These are phyloP conservation scores for Ustilago lituana DNA, from an alignment of 1,284 basidiomycete genomes.

Conservation along the genomic window DNA sequence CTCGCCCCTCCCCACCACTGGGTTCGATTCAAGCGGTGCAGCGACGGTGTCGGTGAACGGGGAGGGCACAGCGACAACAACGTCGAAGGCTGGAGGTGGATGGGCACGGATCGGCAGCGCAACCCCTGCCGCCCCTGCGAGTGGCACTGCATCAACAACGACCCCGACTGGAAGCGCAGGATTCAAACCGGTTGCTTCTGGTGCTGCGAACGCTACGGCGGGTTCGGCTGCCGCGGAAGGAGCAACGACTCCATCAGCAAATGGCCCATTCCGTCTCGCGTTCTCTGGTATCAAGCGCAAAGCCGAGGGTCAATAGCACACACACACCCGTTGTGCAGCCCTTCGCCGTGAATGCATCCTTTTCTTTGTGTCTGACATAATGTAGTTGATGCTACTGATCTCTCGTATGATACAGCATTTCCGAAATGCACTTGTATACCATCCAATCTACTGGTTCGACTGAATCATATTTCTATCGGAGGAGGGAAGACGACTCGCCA, in stretches of 20 bases:
- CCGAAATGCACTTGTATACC: background rate
- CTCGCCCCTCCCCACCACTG: slow-evolving; percentile 1
- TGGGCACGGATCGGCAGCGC: slow-evolving; percentile 44
- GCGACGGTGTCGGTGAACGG: slow-evolving; percentile 7
- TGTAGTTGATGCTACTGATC: no score
- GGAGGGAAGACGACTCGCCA: slow-evolving; percentile 8
- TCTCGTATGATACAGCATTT: slow-evolving; percentile 4
- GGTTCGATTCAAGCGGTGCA: slow-evolving; percentile 3
- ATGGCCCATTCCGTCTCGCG: slow-evolving; percentile 20
- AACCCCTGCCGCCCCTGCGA: slow-evolving; percentile 16
- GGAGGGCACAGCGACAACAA: slow-evolving; percentile 6
- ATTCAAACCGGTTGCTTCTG: slow-evolving; percentile 13
- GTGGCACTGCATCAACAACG: background rate
- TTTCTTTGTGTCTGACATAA: no score
- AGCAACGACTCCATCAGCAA: background rate
- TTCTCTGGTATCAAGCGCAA: slow-evolving; percentile 31
- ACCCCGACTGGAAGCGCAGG: slow-evolving; percentile 1
- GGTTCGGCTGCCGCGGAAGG: slow-evolving; percentile 6
- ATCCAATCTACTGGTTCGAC: no score
- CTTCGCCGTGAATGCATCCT: no score
- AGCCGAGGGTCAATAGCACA: slow-evolving; percentile 8
- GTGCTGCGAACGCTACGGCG: background rate
- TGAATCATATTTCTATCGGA: slow-evolving; percentile 10
- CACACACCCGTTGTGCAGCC: no score
- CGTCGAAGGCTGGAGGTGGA: slow-evolving; percentile 26